Base-by-base conservation (phyloP, 2,329 filamentous ascomycete species). In the Calycina herbarum region DNA sequence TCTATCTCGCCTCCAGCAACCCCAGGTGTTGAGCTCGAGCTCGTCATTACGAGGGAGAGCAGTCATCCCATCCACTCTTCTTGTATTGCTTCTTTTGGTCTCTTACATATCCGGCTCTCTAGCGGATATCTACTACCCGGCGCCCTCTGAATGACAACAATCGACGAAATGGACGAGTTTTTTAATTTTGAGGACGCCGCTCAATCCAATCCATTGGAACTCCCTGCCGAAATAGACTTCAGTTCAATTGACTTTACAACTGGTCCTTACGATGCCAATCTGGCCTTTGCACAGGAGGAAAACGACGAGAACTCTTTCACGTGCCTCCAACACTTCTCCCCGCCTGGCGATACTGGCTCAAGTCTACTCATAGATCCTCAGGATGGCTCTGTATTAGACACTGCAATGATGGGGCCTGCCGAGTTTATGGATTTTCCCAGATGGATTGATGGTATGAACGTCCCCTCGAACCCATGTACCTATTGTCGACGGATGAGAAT, bases 251-350 rank as follows among this genome's bases (percentile, higher is more conserved):
- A 72, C 35, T 64, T 69, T 45, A 29, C 64, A 38, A 68, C 75
- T 40, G 69, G 74, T 59, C 74, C 77, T 48, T 76, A 78, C 67
- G 77, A 80, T 69, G 76, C 87, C 70, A 83, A 84, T 65, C 79
- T 88, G 17, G 81, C 83, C 40, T 79, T 88, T 64, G 84, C 80
- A 45, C 83, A 86, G 69, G 79, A 83, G 59, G 81, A 82, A n/a
- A 83, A 83, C 48, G 85, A 88, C 68, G 84, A 87, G 74, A 85
- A 85, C 72, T 83, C 84, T 56, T 86, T 85, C 72, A 83, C 81
- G 76, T 85, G 85, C 66, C 78, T 88, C 4, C 81, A 88, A 70
- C 85, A 88, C 72, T 88, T 83, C 71, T 80, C 81, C 40, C 77
- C 79, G 72, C 76, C 78, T 42, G 67, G 70, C 13, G 79, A 77